Base-by-base conservation (phyloP, 225 moss, liverwort and hornwort genomes). In the Physcomitrium patens region DNA sequence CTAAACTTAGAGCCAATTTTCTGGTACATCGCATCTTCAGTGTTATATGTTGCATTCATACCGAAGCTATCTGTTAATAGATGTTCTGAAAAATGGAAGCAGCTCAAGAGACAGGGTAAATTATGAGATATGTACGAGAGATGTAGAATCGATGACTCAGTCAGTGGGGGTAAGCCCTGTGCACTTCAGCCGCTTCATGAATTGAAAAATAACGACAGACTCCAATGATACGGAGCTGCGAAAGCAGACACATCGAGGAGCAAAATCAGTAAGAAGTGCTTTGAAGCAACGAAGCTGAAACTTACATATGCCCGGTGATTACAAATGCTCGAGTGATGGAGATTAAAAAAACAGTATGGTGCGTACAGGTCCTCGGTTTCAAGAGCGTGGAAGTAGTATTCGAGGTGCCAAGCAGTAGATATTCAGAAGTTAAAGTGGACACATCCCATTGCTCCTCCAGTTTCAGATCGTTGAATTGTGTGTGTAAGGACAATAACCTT, bases 1-100 rank as follows among this genome's bases (percentile, higher is more conserved):
- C 72, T 76, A 76, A 81, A 72, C 67, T 67, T 81, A 72, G 60
- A 71, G 67, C 45, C 22, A 71, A 59, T 28, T 8, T 9, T 15
- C 20, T 66, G 0, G 22, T n/a, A 53, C 5, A 24, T 50, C 19
- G 41, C 15, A 37, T 61, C 66, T 10, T 64, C 24, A 5, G 14
- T 54, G 65, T 24, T 19, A 10, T 27, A 70, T 12, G 47, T 0
- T 15, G 50, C 10, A 70, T 42, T 56, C 43, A 47, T 22, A 54
- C 71, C 9, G 27, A 68, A 50, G 31, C 57, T 54, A 50, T 14
- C 20, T 43, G 57, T 6, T 9, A 19, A 15, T 26, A 45, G 42
- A 65, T 53, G 15, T 20, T 63, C 9, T 43, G 52, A 16, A 31
- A 31, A 76, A 65, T 16, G 9, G 9, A 42, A 53, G 63, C 26